A percentile compares a stretch with the other conserved stretches of the same genome.
Evolutionary conservation across 495 filamentous ascomycete species (phyloP).

Genomic region (Penicillium cosmopolitanum): DNA sequence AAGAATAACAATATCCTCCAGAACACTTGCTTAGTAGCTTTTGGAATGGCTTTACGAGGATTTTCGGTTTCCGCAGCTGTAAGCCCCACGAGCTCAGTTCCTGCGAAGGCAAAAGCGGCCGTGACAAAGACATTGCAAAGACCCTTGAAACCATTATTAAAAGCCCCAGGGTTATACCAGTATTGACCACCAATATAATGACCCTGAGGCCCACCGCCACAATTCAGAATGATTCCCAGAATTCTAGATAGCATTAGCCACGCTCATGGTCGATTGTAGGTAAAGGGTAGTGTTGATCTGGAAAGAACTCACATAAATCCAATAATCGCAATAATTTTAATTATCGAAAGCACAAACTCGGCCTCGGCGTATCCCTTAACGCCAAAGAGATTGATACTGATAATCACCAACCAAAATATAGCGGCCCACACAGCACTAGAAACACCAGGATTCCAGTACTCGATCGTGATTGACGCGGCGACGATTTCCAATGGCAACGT

Average conservation of each 20-base stretch:
- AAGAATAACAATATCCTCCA: constrained; percentile 94
- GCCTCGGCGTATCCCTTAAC: constrained; percentile 90
- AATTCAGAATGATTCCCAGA: constrained; percentile 77
- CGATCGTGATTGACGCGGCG: constrained; percentile 84
- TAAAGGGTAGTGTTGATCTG: not conserved
- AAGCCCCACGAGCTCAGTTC: constrained; percentile 89
- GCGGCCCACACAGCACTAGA: constrained; percentile 80
- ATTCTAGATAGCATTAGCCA: constrained; percentile 49
- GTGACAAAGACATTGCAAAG: constrained; percentile 93
- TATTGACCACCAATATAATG: constrained; percentile 81
- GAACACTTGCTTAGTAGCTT: constrained; percentile 90
- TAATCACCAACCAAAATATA: constrained; percentile 74
- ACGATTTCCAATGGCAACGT: constrained; percentile 90
- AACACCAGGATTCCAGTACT: constrained; percentile 74
- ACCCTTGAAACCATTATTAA: constrained; percentile 92
- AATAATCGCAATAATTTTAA: constrained; percentile 87
- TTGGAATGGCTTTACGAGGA: constrained; percentile 82
- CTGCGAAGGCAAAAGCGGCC: constrained; percentile 88
- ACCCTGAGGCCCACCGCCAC: constrained; percentile 73
- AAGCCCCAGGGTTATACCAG: constrained; percentile 84
- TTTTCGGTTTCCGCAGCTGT: constrained; percentile 87
- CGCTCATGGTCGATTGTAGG: too few relatives aligned
- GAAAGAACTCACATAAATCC: constrained; percentile 74
- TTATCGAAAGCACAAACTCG: constrained; percentile 84
- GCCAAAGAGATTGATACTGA: constrained; percentile 82